A percentile compares a stretch with the other conserved stretches of the same genome.
Evolutionary conservation across 805 yeast genomes (phyloP).

Genomic region (Cyberlindnera xylosilytica): DNA sequence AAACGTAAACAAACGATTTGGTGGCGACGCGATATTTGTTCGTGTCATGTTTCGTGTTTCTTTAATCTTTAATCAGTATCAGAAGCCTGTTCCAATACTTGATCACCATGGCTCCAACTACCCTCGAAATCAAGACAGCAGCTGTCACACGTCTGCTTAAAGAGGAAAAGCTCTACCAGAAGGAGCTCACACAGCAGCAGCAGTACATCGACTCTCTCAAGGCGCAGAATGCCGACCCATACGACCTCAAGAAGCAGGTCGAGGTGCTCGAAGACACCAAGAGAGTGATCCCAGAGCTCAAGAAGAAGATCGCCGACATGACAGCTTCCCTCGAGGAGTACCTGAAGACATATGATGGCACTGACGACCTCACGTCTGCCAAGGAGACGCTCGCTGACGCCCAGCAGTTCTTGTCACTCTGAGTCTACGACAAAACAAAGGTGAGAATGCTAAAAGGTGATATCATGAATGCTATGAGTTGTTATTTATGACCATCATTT

Average conservation of each 20-base stretch:
- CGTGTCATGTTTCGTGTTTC: no score
- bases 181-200: slow-evolving; percentile 56
- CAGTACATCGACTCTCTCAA: slow-evolving; percentile 45
- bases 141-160: slow-evolving; percentile 68
- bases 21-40: no score
- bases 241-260: slow-evolving; percentile 56
- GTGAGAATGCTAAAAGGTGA: no score
- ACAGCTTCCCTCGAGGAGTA: slow-evolving; percentile 37
- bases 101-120: slow-evolving; percentile 62
- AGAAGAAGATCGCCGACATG: slow-evolving; percentile 39
- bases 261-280: slow-evolving; percentile 55
- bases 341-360: slow-evolving; percentile 35
- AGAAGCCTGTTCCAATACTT: no score
- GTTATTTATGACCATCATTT: no score
- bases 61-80: no score
- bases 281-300: slow-evolving; percentile 47
- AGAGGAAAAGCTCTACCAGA: slow-evolving; percentile 59
- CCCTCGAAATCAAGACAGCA: slow-evolving; percentile 63
- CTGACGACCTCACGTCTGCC: slow-evolving; percentile 31
- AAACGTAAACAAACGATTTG: no score
- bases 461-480: no score
- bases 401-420: slow-evolving; percentile 20
- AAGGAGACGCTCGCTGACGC: slow-evolving; percentile 27
- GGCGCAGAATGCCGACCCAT: slow-evolving; percentile 50
- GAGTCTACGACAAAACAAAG: no score